phyloP scores from a whole-genome alignment of 306 rosid species.

The Dalbergia cultrata region DNA sequence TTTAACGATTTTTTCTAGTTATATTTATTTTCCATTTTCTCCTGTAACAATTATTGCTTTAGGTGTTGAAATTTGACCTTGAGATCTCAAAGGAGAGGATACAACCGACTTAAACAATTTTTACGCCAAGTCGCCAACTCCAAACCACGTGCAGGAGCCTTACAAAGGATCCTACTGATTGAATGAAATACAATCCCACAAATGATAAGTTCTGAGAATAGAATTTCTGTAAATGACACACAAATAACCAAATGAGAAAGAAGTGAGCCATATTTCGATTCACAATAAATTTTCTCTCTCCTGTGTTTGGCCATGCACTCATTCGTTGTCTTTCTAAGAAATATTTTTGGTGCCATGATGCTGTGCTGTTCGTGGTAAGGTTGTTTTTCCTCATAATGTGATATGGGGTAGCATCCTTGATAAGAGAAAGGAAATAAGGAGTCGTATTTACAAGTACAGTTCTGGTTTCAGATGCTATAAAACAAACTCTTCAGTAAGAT shows the following conservation, averaged over 20 bases:
- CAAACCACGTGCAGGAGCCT: not conserved
- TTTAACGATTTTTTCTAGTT: no score
- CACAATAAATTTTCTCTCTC: no score
- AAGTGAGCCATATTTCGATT: no score
- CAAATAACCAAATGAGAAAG: no score
- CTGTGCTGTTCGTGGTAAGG: not conserved
- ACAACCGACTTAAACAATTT: no score
- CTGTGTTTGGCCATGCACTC: no score
- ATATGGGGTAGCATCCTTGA: not conserved
- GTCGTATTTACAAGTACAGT: not conserved
- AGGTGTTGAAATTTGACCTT: not conserved
- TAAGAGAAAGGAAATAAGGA: conserved; percentile 33
- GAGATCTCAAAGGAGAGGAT: no score
- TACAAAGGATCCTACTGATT: not conserved
- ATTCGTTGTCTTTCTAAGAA: no score
- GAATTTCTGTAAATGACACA: no score
- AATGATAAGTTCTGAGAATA: no score
- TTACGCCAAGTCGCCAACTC: no score
- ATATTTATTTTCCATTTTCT: not conserved
- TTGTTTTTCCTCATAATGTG: conserved; percentile 14
- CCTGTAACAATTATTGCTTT: not conserved
- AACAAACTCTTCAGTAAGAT: conserved; percentile 1
- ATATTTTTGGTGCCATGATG: no score
- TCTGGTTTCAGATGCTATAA: not conserved
- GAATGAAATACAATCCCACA: not conserved